Evolutionary conservation across 2,329 filamentous ascomycete species (phyloP).

Genomic region (Emericellopsis atlantica): DNA sequence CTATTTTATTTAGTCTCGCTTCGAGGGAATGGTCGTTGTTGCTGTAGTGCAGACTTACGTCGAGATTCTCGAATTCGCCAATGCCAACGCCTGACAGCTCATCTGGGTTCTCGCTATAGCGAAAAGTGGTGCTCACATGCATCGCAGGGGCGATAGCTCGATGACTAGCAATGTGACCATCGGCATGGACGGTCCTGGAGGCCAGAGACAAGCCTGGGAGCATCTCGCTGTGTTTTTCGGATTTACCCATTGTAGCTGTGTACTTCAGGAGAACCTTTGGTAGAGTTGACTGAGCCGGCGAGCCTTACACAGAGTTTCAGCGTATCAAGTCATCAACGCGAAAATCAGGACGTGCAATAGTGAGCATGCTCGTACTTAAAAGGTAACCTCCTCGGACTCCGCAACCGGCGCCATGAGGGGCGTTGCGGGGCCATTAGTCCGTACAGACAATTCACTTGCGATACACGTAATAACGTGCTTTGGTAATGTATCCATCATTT

Average conservation of each 20-base stretch:
- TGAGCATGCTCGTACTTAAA: too few species aligned
- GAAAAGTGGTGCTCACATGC: slow-evolving; percentile 85
- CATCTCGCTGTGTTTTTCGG: too few species aligned
- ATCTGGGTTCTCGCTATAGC: slow-evolving; percentile 62
- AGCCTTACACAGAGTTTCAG: not conserved
- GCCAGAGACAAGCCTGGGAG: slow-evolving; percentile 33
- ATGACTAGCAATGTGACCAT: slow-evolving; percentile 62
- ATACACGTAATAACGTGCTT: not conserved
- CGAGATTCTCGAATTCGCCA: slow-evolving; percentile 30
- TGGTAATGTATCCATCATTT: not conserved
- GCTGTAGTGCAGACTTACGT: slow-evolving; percentile 32
- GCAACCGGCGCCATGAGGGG: too few species aligned
- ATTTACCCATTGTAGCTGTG: slow-evolving; percentile 1
- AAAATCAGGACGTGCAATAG: not conserved
- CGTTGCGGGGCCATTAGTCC: too few species aligned
- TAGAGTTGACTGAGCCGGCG: too few species aligned
- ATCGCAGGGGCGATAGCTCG: slow-evolving; percentile 78
- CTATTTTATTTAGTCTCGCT: slow-evolving; percentile 13
- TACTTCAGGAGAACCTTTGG: not conserved
- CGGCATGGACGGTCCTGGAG: slow-evolving; percentile 69
- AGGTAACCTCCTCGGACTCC: too few species aligned
- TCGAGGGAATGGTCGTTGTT: not conserved
- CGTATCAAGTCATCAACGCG: not conserved
- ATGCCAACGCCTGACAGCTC: slow-evolving; percentile 27
- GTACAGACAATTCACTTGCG: too few species aligned